Evolutionary conservation across 2,329 filamentous ascomycete genomes (phyloP), one percentile per base, ranked within the genome.

Genomic region (Fusarium sp.): DNA sequence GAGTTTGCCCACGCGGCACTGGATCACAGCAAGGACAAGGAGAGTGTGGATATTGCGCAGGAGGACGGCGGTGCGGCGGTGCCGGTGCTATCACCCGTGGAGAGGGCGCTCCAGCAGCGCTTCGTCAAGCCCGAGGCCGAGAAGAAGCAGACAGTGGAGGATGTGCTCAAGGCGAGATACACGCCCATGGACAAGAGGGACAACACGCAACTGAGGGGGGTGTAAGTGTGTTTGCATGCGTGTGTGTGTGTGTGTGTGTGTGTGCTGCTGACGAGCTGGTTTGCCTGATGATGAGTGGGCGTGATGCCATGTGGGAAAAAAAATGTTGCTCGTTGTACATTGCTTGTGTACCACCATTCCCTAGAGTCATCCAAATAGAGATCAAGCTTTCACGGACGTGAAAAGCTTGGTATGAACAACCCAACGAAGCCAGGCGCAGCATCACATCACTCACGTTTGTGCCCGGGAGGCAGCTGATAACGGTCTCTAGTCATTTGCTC

Each of bases 101-200:
- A 90, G 76, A 85, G 81, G 79, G 88, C 88, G 11, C 81, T 88
- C 69, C 82, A 85, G 65, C 83, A 90, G 81, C 84, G 89, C 59
- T 91, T 86, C 73, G 83, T 87, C 79, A 85, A 83, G 73, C 77
- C 82, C 47, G 80, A 80, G 8, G 78, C 80, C 15, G 79, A 79
- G 63, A 78, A 85, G 72, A 82, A 85, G 69, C 87, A 87, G 82
- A 87, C 84, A 54, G 86, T 88, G 22, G 85, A 88, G 70, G 86
- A 90, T 78, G 84, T 86, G 47, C 80, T 92, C 62, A 85, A 83
- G 58, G 88, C 90, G 79, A 83, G 90, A 75, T 91, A 91, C 77
- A 85, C 80, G 74, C 86, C 86, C 1, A 80, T 88, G 68, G 84
- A 85, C 47, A 74, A 85, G 78, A 82, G 84, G 75, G 85, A 88